Conservation (phyloP, 345 rosid species). For the Erysimum cheiranthoides region DNA sequence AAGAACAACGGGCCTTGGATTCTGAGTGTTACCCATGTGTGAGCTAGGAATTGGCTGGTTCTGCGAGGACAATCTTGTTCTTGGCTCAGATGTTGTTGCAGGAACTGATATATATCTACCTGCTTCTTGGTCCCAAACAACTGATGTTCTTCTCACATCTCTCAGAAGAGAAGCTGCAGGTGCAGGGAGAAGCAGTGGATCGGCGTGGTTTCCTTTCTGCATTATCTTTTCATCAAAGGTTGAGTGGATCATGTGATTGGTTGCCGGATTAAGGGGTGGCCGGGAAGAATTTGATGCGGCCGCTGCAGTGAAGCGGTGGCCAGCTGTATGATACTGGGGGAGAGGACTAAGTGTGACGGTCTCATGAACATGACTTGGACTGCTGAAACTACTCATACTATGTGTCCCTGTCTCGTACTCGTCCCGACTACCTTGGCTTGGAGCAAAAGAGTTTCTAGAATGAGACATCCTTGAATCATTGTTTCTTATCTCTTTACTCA, state of each 20-base stretch:
- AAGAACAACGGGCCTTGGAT: conserved; percentile 48
- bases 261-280: conserved; percentile 55
- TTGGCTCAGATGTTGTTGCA: conserved; percentile 68
- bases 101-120: conserved; percentile 91
- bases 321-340: conserved; percentile 63
- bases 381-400: conserved; percentile 87
- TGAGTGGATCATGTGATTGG: conserved; percentile 51
- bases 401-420: conserved; percentile 89
- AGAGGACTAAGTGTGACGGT: conserved; percentile 85
- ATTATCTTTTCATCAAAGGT: conserved; percentile 60
- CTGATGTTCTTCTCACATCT: conserved; percentile 89
- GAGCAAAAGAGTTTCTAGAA: conserved; percentile 68
- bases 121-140: conserved; percentile 94
- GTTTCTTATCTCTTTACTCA: conserved; percentile 60
- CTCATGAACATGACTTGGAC: conserved; percentile 86
- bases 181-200: conserved; percentile 69
- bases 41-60: conserved; percentile 51
- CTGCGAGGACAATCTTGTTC: conserved; percentile 58
- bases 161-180: conserved; percentile 84
- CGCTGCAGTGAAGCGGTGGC: conserved; percentile 49
- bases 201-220: conserved; percentile 62
- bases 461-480: conserved; percentile 61
- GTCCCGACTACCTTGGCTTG: conserved; percentile 90
- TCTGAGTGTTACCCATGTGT: conserved; percentile 44
- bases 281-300: conserved; percentile 44